Evolutionary conservation across 805 yeast species (phyloP), one percentile per base, ranked within the genome.

Genomic region (Metschnikowia drakensbergensis): DNA sequence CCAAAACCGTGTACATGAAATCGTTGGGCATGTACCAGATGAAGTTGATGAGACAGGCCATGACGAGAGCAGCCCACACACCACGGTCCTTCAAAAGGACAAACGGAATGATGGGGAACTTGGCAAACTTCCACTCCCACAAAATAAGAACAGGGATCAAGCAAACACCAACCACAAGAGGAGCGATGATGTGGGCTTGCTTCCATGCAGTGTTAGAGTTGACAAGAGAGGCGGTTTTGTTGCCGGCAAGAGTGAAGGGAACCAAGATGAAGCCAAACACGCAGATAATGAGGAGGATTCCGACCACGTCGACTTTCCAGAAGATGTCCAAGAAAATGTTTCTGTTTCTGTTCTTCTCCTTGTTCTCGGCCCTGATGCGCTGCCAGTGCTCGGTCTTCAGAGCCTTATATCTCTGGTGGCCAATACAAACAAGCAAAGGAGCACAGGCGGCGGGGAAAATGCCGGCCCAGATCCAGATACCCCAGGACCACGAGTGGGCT

Each of bases 401-500:
- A 10, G 88, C 90, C 48, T 65, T 60, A 54, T 65, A 67, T 54
- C 75, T 63, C 86, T 84, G 82, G 63, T 83, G 84, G 3, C 73
- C 13, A 58, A 82, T 67, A 58, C 83, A 75, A 4, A 55, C 53
- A 6, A 83, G 54, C 45, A 86, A 64, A 22, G 91, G 92, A n/a
- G 86, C 45, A 54, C 83, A 70, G 4, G 81, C 61, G 34, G 83
- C 67, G 32, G 91, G 91, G 74, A 82, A 79, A 54, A 86, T 83
- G 57, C 83, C 82, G 1, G 90, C 89, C 86, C 86, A 86, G 79
- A 86, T 84, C 35, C 84, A 90, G 56, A 84, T 80, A 58, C 84
- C 84, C 51, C 58, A 69, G 44, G 53, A 59, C 91, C 91, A 86
- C 9, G 81, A 73, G 84, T 88, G 83, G 31, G 73, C 60, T 9